phyloP scores from a whole-genome alignment of 2,329 filamentous ascomycete species.

The Neurospora crassa region DNA sequence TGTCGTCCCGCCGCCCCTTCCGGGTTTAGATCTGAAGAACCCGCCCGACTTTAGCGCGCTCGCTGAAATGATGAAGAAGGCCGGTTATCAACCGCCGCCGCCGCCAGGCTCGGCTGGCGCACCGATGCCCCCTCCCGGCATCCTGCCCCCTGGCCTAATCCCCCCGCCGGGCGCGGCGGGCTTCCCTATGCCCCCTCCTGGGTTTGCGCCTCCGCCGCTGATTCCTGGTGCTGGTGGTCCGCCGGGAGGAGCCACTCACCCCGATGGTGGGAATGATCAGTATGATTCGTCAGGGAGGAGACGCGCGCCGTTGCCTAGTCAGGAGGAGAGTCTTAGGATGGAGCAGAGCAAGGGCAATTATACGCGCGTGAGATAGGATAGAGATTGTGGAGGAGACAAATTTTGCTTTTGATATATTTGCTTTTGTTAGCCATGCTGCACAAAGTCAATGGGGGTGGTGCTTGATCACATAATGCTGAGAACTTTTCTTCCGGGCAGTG shows the following conservation, averaged over 20 bases:
- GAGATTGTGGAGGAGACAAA: background rate
- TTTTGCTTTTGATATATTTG: background rate
- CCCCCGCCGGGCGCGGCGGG: conserved; percentile 35
- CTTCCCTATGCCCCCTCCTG: conserved; percentile 19
- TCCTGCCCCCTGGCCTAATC: conserved; percentile 36
- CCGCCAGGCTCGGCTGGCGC: conserved; percentile 24
- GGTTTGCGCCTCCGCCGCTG: conserved; percentile 26
- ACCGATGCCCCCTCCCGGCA: conserved; percentile 33
- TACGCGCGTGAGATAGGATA: conserved; percentile 31
- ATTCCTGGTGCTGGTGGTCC: conserved; percentile 3
- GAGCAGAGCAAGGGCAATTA: conserved; percentile 62
- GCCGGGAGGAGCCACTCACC: background rate
- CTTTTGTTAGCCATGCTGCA: background rate
- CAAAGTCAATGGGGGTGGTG: background rate
- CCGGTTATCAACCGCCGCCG: conserved; percentile 50
- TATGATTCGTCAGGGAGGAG: conserved; percentile 34
- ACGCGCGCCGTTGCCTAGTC: conserved; percentile 67
- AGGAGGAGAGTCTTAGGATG: conserved; percentile 70
- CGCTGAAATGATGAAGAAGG: conserved; percentile 56
- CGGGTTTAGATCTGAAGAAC: conserved; percentile 48
- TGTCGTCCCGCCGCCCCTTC: conserved; percentile 38
- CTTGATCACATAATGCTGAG: background rate
- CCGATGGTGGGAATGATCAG: conserved; percentile 1
- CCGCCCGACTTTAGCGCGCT: conserved; percentile 52
- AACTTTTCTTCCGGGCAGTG: background rate